Conservation (phyloP, 1,139 yeast species). For the Kodamaea sp. region DNA sequence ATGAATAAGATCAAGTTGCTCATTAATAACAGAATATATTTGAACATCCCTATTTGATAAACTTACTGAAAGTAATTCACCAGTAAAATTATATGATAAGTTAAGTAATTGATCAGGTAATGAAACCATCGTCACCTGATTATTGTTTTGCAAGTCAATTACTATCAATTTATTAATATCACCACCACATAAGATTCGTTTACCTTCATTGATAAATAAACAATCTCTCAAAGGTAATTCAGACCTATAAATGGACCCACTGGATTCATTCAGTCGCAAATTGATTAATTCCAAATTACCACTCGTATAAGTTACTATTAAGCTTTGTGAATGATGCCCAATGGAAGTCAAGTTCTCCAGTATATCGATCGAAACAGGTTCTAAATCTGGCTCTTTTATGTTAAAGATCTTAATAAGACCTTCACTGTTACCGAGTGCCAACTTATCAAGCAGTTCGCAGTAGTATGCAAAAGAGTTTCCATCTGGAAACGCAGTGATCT, state of each 20-base stretch:
- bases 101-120: slow-evolving; percentile 56
- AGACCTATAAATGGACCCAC: slow-evolving; percentile 34
- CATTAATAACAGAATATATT: slow-evolving; percentile 57
- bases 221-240: slow-evolving; percentile 67
- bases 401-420: slow-evolving; percentile 52
- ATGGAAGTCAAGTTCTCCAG: slow-evolving; percentile 40
- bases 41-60: slow-evolving; percentile 65
- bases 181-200: slow-evolving; percentile 68
- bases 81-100: slow-evolving; percentile 58
- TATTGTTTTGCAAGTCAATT: slow-evolving; percentile 44
- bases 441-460: slow-evolving; percentile 28
- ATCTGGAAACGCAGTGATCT: slow-evolving; percentile 41
- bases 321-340: slow-evolving; percentile 19
- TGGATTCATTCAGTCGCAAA: slow-evolving; percentile 18
- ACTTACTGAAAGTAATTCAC: slow-evolving; percentile 59
- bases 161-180: slow-evolving; percentile 65
- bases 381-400: slow-evolving; percentile 43
- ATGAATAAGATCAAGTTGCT: slow-evolving; percentile 34
- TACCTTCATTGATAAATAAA: slow-evolving; percentile 66
- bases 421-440: slow-evolving; percentile 49
- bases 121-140: slow-evolving; percentile 31
- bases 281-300: slow-evolving; percentile 36
- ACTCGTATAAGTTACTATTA: slow-evolving; percentile 30
- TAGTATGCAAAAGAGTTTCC: slow-evolving; percentile 45
- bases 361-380: slow-evolving; percentile 54